These are phyloP conservation scores for Ustilago shanxiensis DNA, from an alignment of 1,284 basidiomycete genomes.

Conservation along the genomic window DNA sequence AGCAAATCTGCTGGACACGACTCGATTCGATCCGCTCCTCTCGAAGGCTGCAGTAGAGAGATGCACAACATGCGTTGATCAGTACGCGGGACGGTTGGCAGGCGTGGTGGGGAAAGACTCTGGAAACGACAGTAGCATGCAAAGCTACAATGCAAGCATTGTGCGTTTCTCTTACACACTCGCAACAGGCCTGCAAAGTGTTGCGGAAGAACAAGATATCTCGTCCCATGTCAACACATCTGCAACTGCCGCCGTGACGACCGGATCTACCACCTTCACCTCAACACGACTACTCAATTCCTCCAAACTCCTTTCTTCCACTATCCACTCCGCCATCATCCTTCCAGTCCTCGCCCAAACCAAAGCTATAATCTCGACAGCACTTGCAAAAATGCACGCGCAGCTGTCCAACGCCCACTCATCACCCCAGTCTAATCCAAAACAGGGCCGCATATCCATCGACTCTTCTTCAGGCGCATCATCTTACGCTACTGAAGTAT, in stretches of 20 bases:
- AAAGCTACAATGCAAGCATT: conserved; percentile 32
- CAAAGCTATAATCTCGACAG: not conserved
- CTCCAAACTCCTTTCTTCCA: not conserved
- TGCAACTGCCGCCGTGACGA: not conserved
- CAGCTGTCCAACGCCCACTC: conserved; percentile 9
- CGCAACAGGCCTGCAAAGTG: not conserved
- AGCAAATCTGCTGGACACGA: conserved; percentile 90
- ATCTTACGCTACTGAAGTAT: conserved; percentile 20
- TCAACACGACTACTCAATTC: conserved; percentile 2
- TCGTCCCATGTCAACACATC: not conserved
- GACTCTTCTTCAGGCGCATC: conserved; percentile 34
- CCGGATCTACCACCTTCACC: not conserved
- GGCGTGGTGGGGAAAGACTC: conserved; percentile 11
- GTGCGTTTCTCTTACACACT: conserved; percentile 26
- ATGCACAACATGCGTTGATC: conserved; percentile 72
- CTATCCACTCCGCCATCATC: conserved; percentile 3
- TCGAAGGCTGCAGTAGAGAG: conserved; percentile 82
- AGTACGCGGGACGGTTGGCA: conserved; percentile 10
- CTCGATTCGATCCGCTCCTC: conserved; percentile 90
- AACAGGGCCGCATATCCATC: conserved; percentile 4
- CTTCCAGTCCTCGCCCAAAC: not conserved
- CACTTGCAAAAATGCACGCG: conserved; percentile 28
- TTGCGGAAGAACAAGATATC: conserved; percentile 16
- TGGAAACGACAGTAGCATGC: conserved; percentile 1
- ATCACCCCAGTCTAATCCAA: not conserved